These are phyloP conservation scores for Penicillium macrosclerotiorum DNA, from an alignment of 495 filamentous ascomycete species.

Conservation along the genomic window DNA sequence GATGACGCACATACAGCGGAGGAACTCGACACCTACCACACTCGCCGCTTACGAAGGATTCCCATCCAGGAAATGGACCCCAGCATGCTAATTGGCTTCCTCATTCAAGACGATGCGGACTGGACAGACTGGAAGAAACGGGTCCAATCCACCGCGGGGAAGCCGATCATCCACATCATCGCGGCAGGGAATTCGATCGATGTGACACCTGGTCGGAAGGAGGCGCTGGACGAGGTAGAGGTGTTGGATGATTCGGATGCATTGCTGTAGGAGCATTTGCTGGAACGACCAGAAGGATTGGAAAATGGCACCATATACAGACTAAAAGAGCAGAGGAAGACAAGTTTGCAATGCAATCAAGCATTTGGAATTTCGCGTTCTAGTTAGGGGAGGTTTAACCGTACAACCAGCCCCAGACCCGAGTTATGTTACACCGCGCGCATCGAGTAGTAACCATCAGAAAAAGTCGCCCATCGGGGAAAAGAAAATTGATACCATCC, in stretches of 20 bases:
- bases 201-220: constrained; percentile 55
- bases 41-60: constrained; percentile 74
- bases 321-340: constrained; percentile 7
- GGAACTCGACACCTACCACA: constrained; percentile 84
- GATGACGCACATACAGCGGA: constrained; percentile 58
- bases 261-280: constrained; percentile 22
- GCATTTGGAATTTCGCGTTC: constrained; percentile 54
- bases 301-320: neutral
- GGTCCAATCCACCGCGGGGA: constrained; percentile 68
- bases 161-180: constrained; percentile 76
- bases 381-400: constrained; percentile 35
- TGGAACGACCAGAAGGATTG: neutral
- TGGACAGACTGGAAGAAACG: constrained; percentile 78
- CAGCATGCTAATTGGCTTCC: constrained; percentile 97
- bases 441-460: constrained; percentile 64
- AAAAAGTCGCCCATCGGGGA: constrained; percentile 65
- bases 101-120: constrained; percentile 78
- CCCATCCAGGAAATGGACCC: constrained; percentile 94
- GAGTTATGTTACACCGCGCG: constrained; percentile 77
- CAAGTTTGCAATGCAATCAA: constrained; percentile 44
- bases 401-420: constrained; percentile 43
- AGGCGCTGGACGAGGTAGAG: constrained; percentile 88
- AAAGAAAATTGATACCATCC: constrained; percentile 69
- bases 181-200: constrained; percentile 60
- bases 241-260: constrained; percentile 71